A percentile compares a stretch with the other conserved stretches of the same genome.
Evolutionary conservation across 73 alveolate species (phyloP).

Genomic region (Stentor coeruleus): DNA sequence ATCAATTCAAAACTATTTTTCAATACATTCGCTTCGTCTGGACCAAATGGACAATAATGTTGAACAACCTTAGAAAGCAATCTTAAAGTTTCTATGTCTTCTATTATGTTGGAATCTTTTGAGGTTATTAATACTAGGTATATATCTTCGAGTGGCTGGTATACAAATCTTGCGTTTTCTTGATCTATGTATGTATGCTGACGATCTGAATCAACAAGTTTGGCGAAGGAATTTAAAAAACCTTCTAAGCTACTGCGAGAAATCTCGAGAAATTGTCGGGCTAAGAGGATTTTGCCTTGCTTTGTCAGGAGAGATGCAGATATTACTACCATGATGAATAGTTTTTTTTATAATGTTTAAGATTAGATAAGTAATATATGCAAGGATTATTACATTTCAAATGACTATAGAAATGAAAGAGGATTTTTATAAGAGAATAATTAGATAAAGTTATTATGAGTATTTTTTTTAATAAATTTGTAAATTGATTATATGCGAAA

Average conservation of each 20-base stretch:
- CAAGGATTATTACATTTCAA: too few species aligned
- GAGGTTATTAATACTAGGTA: conserved; percentile 85
- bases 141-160: conserved; percentile 86
- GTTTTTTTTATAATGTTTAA: too few species aligned
- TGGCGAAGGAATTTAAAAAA: conserved; percentile 46
- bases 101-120: conserved; percentile 89
- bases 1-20: conserved; percentile 89
- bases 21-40: conserved; percentile 68
- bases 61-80: conserved; percentile 63
- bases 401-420: too few species aligned
- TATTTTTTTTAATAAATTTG: too few species aligned
- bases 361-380: too few species aligned
- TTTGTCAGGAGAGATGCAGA: conserved; percentile 83
- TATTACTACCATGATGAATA: conserved; percentile 89
- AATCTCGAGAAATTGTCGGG: conserved; percentile 87
- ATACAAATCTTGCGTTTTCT: conserved; percentile 84
- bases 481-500: too few species aligned
- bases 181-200: conserved; percentile 92
- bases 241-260: conserved; percentile 84
- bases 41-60: conserved; percentile 58
- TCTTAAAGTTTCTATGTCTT: conserved; percentile 89
- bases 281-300: conserved; percentile 77
- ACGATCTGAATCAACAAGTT: conserved; percentile 48
- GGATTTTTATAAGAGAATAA: too few species aligned
- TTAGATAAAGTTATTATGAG: too few species aligned